Percentiles rank a stretch among this genome's conserved stretches.
These are phyloP conservation scores for Elongisporangium prolatum DNA, from an alignment of 352 stramenopile species.

Conservation along the genomic window DNA sequence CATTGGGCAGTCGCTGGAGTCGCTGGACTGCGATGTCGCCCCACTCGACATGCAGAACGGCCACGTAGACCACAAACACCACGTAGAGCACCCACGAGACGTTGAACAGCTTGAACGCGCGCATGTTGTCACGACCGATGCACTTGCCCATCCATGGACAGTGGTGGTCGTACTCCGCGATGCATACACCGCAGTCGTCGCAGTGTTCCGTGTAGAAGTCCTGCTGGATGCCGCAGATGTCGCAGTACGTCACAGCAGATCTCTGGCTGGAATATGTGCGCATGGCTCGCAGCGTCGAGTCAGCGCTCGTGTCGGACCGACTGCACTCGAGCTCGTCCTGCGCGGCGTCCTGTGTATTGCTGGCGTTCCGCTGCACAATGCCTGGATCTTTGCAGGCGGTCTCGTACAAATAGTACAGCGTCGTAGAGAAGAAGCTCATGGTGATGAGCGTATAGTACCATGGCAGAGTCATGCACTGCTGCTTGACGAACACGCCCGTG, in stretches of 20 bases:
- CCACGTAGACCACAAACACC: slow-evolving; percentile 65
- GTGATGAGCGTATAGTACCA: slow-evolving; percentile 59
- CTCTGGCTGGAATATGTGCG: slow-evolving; percentile 16
- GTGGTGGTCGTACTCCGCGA: slow-evolving; percentile 88
- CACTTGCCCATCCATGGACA: slow-evolving; percentile 94
- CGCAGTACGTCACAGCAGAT: slow-evolving; percentile 35
- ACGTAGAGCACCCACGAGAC: slow-evolving; percentile 78
- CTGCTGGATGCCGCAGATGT: slow-evolving; percentile 66
- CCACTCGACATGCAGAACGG: slow-evolving; percentile 56
- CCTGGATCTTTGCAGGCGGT: slow-evolving; percentile 74
- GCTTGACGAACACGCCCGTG: slow-evolving; percentile 53
- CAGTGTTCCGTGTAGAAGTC: slow-evolving; percentile 81
- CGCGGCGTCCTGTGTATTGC: neutral
- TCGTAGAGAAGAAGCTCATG: slow-evolving; percentile 44
- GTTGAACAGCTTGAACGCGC: slow-evolving; percentile 89
- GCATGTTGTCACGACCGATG: slow-evolving; percentile 90
- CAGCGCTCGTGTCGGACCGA: neutral
- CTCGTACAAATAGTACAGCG: slow-evolving; percentile 66
- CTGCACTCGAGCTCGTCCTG: neutral
- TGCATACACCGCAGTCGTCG: slow-evolving; percentile 91
- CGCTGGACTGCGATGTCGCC: slow-evolving; percentile 25
- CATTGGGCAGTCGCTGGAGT: slow-evolving; percentile 15
- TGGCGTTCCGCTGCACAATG: slow-evolving; percentile 34
- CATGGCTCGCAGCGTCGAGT: slow-evolving; percentile 5
- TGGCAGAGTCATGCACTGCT: slow-evolving; percentile 42